Evolutionary conservation across 139 green algal genomes (phyloP).

Genomic region (Trebouxia sp.): DNA sequence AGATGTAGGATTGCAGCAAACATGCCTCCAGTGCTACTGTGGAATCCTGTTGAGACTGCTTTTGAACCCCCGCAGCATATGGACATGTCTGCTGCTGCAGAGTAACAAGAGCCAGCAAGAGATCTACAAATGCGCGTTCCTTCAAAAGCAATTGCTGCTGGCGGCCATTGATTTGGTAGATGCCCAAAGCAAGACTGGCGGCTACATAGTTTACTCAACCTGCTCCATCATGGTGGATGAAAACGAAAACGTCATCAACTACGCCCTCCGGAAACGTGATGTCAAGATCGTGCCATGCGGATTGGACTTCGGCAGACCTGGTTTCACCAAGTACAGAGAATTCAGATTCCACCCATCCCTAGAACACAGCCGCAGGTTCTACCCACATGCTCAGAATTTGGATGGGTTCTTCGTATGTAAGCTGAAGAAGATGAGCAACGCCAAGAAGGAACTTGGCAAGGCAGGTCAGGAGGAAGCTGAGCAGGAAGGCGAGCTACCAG

Average conservation of each 20-base stretch:
- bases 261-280: conserved; percentile 93
- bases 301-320: conserved; percentile 92
- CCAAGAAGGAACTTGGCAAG: conserved; percentile 45
- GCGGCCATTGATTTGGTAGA: conserved; percentile 97
- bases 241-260: conserved; percentile 98
- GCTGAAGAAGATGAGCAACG: conserved; percentile 95
- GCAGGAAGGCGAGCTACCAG: conserved; percentile 24
- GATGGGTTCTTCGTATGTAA: conserved; percentile 99
- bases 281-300: conserved; percentile 94
- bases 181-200: conserved; percentile 76
- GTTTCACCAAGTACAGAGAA: conserved; percentile 86
- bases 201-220: conserved; percentile 96
- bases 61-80: background rate
- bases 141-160: conserved; percentile 98
- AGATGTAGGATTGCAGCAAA: background rate
- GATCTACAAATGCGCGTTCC: conserved; percentile 88
- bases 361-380: conserved; percentile 87
- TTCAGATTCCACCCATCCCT: conserved; percentile 95
- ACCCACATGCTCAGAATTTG: conserved; percentile 98
- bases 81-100: conserved; percentile 13
- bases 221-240: conserved; percentile 99
- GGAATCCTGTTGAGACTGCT: background rate
- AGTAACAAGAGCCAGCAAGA: conserved; percentile 82
- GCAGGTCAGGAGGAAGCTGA: conserved; percentile 43
- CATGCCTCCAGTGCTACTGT: background rate